Evolutionary conservation across 108 stramenopile species (phyloP), one percentile per base, ranked within the genome.

Genomic region (Skeletonema menzelii): DNA sequence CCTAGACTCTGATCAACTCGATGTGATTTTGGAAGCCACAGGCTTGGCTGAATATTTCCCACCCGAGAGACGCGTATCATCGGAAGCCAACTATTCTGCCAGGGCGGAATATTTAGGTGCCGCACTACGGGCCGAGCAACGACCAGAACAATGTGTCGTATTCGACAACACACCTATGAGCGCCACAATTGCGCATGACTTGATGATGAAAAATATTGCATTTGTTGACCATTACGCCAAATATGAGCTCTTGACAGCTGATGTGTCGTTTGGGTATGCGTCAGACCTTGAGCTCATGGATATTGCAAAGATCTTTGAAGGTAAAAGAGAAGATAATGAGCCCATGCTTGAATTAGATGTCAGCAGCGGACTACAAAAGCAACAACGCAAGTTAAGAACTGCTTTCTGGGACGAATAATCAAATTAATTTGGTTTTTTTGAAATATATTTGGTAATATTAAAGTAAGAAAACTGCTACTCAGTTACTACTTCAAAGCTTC

Each of bases 101-200:
- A 72, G 62, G 38, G 82, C 84, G 11, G 88, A 94, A 67, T 40
- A 88, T 27, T 72, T 94, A 13, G 92, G 88, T 22, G 86, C 76
- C 7, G 72, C 88, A 13, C 47, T 94, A 20, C 82, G 90, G n/a
- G 66, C 88, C 22, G 88, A 90, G 59, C 72, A 84, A 66, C 85
- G 88, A 24, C 90, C 92, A 8, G 88, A 91, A 55, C 83, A 86
- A 53, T 94, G 92, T 63, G 76, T 91, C 30, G 82, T 88, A 6
- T 91, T 94, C 59, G 92, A 91, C 69, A 74, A 84, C 44, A 88
- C 82, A 49, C 89, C 92, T 0, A 30, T 59, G 17, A 82, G 86
- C 8, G 72, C 83, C 15, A 76, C 57, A 10, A 84, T 80, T 11
- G 90, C 88, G 7, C 90, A 86, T 57, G 90, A 91, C 26, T 75